phyloP scores from a whole-genome alignment of 129 eudicot genomes.

The Lonicera japonica region DNA sequence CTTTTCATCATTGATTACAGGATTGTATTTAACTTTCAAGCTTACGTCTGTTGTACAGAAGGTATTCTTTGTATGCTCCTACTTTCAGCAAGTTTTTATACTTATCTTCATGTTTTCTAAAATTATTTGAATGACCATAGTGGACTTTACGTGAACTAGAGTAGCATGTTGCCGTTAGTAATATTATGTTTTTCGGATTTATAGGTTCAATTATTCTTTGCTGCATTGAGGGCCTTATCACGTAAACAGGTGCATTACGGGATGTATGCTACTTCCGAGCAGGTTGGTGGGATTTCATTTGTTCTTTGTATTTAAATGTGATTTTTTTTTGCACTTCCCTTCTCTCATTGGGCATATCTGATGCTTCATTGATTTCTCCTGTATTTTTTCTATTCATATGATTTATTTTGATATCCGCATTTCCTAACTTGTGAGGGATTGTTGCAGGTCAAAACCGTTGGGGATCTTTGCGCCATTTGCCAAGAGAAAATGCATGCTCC shows the following conservation, averaged over 20 bases:
- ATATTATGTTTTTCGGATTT: slow-evolving; percentile 10
- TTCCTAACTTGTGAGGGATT: not conserved
- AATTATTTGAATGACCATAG: not conserved
- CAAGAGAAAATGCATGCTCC: slow-evolving; percentile 49
- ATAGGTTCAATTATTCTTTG: slow-evolving; percentile 42
- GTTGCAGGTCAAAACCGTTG: slow-evolving; percentile 47
- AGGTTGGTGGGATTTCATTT: slow-evolving; percentile 21
- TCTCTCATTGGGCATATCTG: too few relatives aligned
- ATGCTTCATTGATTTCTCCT: too few relatives aligned
- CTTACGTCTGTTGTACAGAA: slow-evolving; percentile 56
- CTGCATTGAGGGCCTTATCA: slow-evolving; percentile 50
- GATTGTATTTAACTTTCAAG: slow-evolving; percentile 65
- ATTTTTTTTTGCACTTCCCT: too few relatives aligned
- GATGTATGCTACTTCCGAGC: slow-evolving; percentile 50
- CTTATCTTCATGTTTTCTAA: not conserved
- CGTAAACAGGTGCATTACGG: slow-evolving; percentile 56
- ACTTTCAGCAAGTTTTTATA: not conserved
- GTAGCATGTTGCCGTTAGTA: not conserved
- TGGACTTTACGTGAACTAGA: not conserved
- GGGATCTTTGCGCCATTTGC: slow-evolving; percentile 52
- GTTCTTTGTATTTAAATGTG: not conserved
- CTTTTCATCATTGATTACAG: slow-evolving; percentile 66
- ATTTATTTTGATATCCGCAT: not conserved
- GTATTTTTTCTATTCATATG: not conserved
- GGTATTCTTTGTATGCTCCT: slow-evolving; percentile 20